phyloP scores from a whole-genome alignment of 2,329 filamentous ascomycete species.

The Stachybotrys chartarum region DNA sequence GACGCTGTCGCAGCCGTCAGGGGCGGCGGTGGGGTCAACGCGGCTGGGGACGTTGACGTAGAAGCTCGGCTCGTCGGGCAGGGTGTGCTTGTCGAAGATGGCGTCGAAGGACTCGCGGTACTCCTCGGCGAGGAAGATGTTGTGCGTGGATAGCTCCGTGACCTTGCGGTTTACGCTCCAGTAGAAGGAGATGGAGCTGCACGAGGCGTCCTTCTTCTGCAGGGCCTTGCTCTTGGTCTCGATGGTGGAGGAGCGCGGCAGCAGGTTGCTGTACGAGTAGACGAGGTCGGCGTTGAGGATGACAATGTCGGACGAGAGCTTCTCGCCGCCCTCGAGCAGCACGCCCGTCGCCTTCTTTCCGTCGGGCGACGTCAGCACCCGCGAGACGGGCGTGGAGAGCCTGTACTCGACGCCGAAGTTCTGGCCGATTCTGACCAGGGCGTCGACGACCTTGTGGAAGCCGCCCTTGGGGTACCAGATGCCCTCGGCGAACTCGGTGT shows the following conservation, averaged over 20 bases:
- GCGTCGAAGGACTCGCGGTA: slow-evolving; percentile 68
- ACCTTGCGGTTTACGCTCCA: slow-evolving; percentile 58
- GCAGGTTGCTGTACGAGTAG: slow-evolving; percentile 65
- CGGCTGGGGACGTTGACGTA: slow-evolving; percentile 71
- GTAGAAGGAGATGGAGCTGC: slow-evolving; percentile 71
- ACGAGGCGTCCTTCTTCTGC: slow-evolving; percentile 49
- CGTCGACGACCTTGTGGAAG: slow-evolving; percentile 59
- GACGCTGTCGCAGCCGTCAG: slow-evolving; percentile 55
- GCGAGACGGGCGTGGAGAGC: slow-evolving; percentile 49
- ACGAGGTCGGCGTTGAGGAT: slow-evolving; percentile 68
- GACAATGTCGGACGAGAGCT: slow-evolving; percentile 56
- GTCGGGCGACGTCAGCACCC: slow-evolving; percentile 45
- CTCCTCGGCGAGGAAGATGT: slow-evolving; percentile 69
- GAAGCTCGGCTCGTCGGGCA: slow-evolving; percentile 64
- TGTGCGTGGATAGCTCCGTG: slow-evolving; percentile 60
- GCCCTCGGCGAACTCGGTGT: slow-evolving; percentile 65
- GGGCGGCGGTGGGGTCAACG: slow-evolving; percentile 61
- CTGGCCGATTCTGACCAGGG: slow-evolving; percentile 55
- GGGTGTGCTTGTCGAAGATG: slow-evolving; percentile 63
- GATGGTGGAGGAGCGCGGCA: slow-evolving; percentile 38
- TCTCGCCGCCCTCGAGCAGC: slow-evolving; percentile 47
- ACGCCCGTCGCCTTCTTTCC: slow-evolving; percentile 51
- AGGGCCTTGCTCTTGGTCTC: slow-evolving; percentile 28
- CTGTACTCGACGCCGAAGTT: slow-evolving; percentile 56
- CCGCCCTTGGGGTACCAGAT: slow-evolving; percentile 70